A percentile compares a stretch with the other conserved stretches of the same genome.
Conservation (phyloP, 2,329 filamentous ascomycete genomes). For the Curvularia hawaiiensis region DNA sequence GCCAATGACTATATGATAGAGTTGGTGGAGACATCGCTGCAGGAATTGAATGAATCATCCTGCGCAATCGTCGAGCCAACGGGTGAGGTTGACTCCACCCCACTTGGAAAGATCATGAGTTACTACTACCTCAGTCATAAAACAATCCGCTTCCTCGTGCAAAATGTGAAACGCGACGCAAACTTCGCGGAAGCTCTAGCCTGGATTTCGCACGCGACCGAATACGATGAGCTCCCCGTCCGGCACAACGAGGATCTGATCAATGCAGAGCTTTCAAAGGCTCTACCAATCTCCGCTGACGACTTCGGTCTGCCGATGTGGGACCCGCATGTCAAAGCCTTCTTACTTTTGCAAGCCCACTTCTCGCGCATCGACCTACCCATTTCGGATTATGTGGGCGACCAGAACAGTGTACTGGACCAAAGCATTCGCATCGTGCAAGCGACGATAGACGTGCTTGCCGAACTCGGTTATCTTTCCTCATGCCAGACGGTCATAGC, state of each 20-base stretch:
- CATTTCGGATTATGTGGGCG: conserved; percentile 95
- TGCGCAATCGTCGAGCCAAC: conserved; percentile 85
- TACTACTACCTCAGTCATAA: conserved; percentile 97
- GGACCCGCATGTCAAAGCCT: conserved; percentile 98
- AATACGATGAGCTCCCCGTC: conserved; percentile 97
- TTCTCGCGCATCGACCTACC: conserved; percentile 92
- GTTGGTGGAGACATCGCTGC: conserved; percentile 85
- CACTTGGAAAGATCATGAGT: conserved; percentile 97
- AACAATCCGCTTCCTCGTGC: conserved; percentile 84
- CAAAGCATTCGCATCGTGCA: conserved; percentile 97
- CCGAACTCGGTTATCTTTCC: conserved; percentile 82
- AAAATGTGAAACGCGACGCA: conserved; percentile 74
- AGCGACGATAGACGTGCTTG: conserved; percentile 89
- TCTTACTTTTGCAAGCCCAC: conserved; percentile 90
- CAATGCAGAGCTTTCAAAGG: conserved; percentile 85
- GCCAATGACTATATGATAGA: conserved; percentile 96
- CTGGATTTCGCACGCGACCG: conserved; percentile 92
- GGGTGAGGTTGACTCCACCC: conserved; percentile 86
- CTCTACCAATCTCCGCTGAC: conserved; percentile 72
- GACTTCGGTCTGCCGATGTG: conserved; percentile 82
- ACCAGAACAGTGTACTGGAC: conserved; percentile 86
- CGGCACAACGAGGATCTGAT: conserved; percentile 98
- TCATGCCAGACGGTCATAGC: conserved; percentile 82
- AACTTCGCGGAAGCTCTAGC: conserved; percentile 81
- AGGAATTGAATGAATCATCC: conserved; percentile 79